phyloP scores from a whole-genome alignment of 108 stramenopile genomes.

The Mediolabrus comicus region DNA sequence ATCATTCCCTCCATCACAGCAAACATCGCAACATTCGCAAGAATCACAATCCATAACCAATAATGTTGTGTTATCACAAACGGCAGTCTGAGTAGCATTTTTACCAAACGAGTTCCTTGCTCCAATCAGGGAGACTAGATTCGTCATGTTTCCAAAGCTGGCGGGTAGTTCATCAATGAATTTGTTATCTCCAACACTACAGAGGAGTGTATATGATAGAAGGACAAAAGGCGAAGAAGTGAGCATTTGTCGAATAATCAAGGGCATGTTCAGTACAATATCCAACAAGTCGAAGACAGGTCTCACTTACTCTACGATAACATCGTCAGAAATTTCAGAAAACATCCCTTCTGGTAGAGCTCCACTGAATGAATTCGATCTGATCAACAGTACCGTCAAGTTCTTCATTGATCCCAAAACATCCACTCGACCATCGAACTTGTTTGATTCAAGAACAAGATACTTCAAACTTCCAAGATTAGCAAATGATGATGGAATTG shows the following conservation, averaged over 20 bases:
- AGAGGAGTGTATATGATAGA: no score
- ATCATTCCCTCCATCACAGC: background rate
- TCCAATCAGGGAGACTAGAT: background rate
- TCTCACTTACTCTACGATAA: background rate
- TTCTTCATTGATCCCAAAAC: background rate
- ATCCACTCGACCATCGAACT: background rate
- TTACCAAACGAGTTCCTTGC: background rate
- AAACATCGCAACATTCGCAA: background rate
- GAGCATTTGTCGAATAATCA: no score
- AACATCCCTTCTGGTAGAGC: background rate
- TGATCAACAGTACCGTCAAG: background rate
- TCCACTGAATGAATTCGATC: background rate
- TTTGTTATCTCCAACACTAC: background rate
- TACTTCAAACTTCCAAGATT: background rate
- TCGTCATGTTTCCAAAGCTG: background rate
- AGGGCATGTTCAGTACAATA: no score
- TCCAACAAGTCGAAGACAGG: no score
- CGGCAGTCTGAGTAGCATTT: background rate
- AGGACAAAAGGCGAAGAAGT: no score
- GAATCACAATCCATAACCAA: background rate
- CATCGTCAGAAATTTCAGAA: background rate
- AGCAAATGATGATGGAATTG: background rate
- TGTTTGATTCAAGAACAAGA: background rate
- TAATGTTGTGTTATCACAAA: background rate
- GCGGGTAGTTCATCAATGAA: background rate